These are phyloP conservation scores for Populus deltoides DNA, from an alignment of 345 rosid genomes.

Conservation along the genomic window DNA sequence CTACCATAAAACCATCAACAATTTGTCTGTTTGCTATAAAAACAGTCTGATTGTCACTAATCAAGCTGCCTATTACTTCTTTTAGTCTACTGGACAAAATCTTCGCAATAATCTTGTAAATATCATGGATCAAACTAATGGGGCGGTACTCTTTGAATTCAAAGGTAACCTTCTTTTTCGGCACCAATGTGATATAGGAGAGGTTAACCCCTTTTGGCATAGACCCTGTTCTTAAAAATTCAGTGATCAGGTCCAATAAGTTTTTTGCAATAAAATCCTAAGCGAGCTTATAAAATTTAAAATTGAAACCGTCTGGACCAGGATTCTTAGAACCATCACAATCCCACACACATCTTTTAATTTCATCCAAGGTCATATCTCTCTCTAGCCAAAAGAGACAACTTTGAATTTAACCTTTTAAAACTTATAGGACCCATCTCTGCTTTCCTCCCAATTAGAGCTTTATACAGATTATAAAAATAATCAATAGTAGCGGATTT, in stretches of 20 bases:
- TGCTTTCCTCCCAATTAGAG: too few species aligned
- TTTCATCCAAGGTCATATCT: background rate
- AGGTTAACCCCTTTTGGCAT: background rate
- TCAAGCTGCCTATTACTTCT: too few species aligned
- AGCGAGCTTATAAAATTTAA: background rate
- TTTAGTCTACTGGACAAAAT: too few species aligned
- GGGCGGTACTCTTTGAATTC: too few species aligned
- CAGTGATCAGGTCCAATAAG: background rate
- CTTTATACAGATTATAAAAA: too few species aligned
- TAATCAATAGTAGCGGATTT: too few species aligned
- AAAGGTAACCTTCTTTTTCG: too few species aligned
- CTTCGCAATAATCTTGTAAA: too few species aligned
- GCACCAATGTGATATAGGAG: background rate
- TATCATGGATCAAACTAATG: too few species aligned
- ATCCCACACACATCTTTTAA: background rate
- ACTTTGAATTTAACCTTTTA: background rate
- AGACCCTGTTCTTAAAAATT: background rate
- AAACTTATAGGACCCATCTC: background rate
- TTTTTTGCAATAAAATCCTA: background rate
- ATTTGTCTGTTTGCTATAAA: background rate
- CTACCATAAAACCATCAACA: background rate
- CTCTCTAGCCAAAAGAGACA: background rate
- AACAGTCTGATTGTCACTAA: too few species aligned
- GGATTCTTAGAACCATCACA: background rate
- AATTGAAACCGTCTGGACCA: background rate